A percentile compares a stretch with the other conserved stretches of the same genome.
phyloP scores from a whole-genome alignment of 164 flowering plant species.

The Nymphaea colorata region DNA sequence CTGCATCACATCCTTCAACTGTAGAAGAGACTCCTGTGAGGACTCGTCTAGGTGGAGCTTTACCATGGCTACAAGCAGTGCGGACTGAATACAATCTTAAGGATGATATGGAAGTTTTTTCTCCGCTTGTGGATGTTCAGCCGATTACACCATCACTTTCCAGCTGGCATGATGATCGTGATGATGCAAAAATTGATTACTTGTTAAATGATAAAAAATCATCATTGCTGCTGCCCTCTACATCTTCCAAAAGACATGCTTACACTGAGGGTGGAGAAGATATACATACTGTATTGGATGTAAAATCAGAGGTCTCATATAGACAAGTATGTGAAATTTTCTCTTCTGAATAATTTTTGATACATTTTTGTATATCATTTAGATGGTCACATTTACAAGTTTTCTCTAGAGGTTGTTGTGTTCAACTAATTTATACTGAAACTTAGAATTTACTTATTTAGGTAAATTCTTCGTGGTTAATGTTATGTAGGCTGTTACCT shows the following conservation, averaged over 20 bases:
- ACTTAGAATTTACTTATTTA: too few relatives aligned
- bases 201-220: slow-evolving; percentile 38
- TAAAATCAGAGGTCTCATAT: slow-evolving; percentile 56
- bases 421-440: background rate
- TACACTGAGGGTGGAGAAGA: slow-evolving; percentile 45
- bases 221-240: slow-evolving; percentile 39
- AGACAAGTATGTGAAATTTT: slow-evolving; percentile 41
- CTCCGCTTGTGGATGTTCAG: slow-evolving; percentile 92
- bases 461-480: background rate
- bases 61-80: slow-evolving; percentile 61
- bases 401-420: background rate
- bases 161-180: slow-evolving; percentile 56
- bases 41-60: slow-evolving; percentile 47
- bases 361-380: too few relatives aligned
- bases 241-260: slow-evolving; percentile 45
- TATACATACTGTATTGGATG: slow-evolving; percentile 51
- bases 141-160: slow-evolving; percentile 82
- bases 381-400: background rate
- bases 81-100: slow-evolving; percentile 53
- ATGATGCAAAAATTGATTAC: slow-evolving; percentile 46
- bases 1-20: slow-evolving; percentile 21
- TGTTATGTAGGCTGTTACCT: background rate
- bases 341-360: background rate
- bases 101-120: slow-evolving; percentile 98
- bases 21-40: slow-evolving; percentile 67